Evolutionary conservation across 176 grass and related monocot species (phyloP).

Genomic region (Lolium rigidum): DNA sequence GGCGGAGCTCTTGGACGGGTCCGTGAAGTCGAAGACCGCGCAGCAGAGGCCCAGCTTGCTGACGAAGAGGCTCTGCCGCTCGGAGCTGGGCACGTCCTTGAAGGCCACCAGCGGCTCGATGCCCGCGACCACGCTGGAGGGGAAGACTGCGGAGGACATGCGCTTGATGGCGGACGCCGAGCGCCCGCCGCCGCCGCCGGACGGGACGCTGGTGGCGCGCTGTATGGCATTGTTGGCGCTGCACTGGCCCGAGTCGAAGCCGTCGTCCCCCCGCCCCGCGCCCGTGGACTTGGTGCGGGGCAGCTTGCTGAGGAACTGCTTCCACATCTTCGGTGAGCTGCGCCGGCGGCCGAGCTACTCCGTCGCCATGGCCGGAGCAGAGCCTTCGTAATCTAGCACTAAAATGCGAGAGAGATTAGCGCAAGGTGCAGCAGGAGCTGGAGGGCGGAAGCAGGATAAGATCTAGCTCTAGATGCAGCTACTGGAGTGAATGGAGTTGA

Average conservation of each 20-base stretch:
- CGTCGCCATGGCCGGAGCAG: conserved; percentile 43
- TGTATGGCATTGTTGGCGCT: conserved; percentile 54
- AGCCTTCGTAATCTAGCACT: background rate
- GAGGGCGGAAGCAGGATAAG: background rate
- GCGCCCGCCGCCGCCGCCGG: conserved; percentile 28
- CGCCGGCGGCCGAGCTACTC: background rate
- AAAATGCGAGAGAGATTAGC: background rate
- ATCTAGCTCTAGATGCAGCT: conserved; percentile 13
- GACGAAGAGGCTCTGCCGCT: conserved; percentile 83
- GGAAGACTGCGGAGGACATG: conserved; percentile 94
- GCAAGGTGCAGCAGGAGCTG: conserved; percentile 1
- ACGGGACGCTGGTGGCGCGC: conserved; percentile 55
- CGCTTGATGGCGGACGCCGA: conserved; percentile 74
- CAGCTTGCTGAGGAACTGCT: conserved; percentile 88
- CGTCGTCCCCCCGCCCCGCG: conserved; percentile 43
- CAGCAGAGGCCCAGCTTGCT: conserved; percentile 90
- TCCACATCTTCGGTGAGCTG: conserved; percentile 64
- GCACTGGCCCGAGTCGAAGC: conserved; percentile 48
- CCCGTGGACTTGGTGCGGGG: conserved; percentile 73
- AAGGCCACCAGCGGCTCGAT: conserved; percentile 90
- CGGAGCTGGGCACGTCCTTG: conserved; percentile 85
- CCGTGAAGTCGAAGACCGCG: conserved; percentile 93
- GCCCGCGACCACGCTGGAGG: conserved; percentile 85
- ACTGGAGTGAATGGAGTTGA: background rate
- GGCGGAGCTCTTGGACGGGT: conserved; percentile 72